These are phyloP conservation scores for Chalciporus chontae DNA, from an alignment of 768 basidiomycete genomes.

Conservation along the genomic window DNA sequence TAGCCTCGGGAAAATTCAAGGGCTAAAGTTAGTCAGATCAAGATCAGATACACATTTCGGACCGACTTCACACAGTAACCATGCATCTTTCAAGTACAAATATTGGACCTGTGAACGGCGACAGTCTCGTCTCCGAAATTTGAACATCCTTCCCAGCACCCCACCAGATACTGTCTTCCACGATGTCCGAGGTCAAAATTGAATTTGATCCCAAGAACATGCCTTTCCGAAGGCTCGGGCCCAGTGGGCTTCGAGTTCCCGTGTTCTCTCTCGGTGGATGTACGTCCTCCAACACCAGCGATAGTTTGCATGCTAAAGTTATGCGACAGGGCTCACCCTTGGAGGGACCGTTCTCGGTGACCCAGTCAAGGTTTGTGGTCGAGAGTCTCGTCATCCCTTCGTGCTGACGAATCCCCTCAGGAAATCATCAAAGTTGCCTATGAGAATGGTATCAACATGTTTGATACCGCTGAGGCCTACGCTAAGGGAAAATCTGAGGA, in stretches of 20 bases:
- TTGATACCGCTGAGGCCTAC: slow-evolving; percentile 47
- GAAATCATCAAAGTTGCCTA: slow-evolving; percentile 55
- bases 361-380: slow-evolving; percentile 41
- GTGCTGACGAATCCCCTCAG: slow-evolving; percentile 11
- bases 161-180: neutral
- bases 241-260: slow-evolving; percentile 46
- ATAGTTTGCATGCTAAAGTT: neutral
- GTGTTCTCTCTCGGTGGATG: slow-evolving; percentile 53
- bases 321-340: slow-evolving; percentile 39
- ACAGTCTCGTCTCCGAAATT: neutral
- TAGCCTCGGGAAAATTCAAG: no score
- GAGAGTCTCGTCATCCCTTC: neutral
- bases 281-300: slow-evolving; percentile 12
- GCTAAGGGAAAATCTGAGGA: slow-evolving; percentile 47
- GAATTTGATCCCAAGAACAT: slow-evolving; percentile 39
- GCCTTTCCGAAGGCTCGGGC: slow-evolving; percentile 42
- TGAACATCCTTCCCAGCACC: neutral
- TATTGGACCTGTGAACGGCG: neutral
- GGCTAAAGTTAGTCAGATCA: no score
- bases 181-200: slow-evolving; percentile 25
- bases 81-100: neutral
- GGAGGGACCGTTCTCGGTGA: slow-evolving; percentile 48
- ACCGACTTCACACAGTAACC: no score
- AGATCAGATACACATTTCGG: no score
- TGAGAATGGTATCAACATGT: slow-evolving; percentile 50